Conservation (phyloP, 495 filamentous ascomycete species). For the Massariosphaeria phaeospora region DNA sequence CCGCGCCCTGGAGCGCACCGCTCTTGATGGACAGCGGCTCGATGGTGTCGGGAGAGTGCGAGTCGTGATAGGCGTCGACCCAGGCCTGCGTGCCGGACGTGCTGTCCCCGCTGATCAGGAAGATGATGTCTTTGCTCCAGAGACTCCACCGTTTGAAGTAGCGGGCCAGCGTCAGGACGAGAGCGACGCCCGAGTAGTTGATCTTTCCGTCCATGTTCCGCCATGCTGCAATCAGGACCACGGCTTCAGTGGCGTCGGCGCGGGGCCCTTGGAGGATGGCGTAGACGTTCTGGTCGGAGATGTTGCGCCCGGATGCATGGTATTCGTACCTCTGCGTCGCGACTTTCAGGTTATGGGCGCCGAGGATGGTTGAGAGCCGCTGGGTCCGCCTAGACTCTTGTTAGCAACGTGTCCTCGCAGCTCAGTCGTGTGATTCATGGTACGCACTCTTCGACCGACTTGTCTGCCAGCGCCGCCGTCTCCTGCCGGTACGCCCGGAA, state of each 20-base stretch:
- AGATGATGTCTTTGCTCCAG: constrained; percentile 98
- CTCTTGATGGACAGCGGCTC: constrained; percentile 83
- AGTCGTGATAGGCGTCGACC: constrained; percentile 95
- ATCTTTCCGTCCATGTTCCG: constrained; percentile 71
- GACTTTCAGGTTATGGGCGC: constrained; percentile 73
- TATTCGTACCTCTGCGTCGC: constrained; percentile 82
- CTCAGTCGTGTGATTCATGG: neutral
- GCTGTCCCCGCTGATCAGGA: constrained; percentile 83
- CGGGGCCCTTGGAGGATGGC: constrained; percentile 91
- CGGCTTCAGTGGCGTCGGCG: constrained; percentile 96
- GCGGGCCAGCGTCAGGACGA: constrained; percentile 78
- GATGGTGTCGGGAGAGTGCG: constrained; percentile 62
- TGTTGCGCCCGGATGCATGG: constrained; percentile 62
- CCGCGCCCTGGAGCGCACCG: constrained; percentile 84
- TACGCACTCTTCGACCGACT: constrained; percentile 32
- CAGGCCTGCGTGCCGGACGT: constrained; percentile 89
- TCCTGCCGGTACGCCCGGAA: constrained; percentile 91
- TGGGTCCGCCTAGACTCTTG: constrained; percentile 41
- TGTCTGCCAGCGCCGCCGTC: constrained; percentile 43
- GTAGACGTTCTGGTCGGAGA: constrained; percentile 86
- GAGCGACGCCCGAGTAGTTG: constrained; percentile 80
- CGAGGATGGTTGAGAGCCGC: constrained; percentile 68
- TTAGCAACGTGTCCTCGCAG: neutral
- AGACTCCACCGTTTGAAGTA: constrained; percentile 98
- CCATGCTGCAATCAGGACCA: constrained; percentile 88